Base-by-base conservation (phyloP, 257 asterid genomes). In the Dorcoceras hygrometricum region DNA sequence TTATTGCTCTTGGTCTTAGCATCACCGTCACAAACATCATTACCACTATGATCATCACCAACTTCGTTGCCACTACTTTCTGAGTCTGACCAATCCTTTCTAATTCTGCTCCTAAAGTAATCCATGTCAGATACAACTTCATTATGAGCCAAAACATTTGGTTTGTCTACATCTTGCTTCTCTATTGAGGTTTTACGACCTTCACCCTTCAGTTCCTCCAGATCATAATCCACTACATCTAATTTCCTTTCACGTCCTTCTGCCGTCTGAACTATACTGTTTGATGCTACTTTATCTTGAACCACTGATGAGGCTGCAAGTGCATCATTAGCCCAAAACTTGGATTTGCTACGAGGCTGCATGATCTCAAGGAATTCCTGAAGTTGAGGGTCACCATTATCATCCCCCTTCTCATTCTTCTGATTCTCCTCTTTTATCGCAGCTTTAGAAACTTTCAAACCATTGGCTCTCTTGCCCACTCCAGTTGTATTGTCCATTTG, bases 251-350 rank as follows among this genome's bases (percentile, higher is more conserved):
- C 75, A 48, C 66, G 67, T 34, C 28, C 76, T 59, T 80, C 71
- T 72, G 54, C 69, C 57, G 23, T 59, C 72, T 69, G 70, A 48
- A n/a, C 34, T 65, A 80, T 69, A 68, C 71, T 72, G 57, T 72
- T 73, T 58, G 59, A 20, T 46, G 56, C 75, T 23, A 32, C 77
- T 73, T 77, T 71, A 63, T 72, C 71, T 67, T 51, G 77, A 63
- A 69, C 78, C 20, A 74, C 72, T 69, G 91, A 74, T n/a, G 84
- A 72, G 70, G 81, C 86, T 62, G 81, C 70, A 36, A 79, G 63
- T 43, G 96, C 66, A 83, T 94, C 99, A 66, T 94, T 90, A 57
- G 89, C 95, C 99, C 99, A 94, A 83, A 94, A 55, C 75, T 94
- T 88, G 67, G 99, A 85, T 79, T 75, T 90, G 63, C 91, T 82